Evolutionary conservation across 2,329 filamentous ascomycete species (phyloP), one percentile per base, ranked within the genome.

Genomic region (Pseudogymnoascus sp.): DNA sequence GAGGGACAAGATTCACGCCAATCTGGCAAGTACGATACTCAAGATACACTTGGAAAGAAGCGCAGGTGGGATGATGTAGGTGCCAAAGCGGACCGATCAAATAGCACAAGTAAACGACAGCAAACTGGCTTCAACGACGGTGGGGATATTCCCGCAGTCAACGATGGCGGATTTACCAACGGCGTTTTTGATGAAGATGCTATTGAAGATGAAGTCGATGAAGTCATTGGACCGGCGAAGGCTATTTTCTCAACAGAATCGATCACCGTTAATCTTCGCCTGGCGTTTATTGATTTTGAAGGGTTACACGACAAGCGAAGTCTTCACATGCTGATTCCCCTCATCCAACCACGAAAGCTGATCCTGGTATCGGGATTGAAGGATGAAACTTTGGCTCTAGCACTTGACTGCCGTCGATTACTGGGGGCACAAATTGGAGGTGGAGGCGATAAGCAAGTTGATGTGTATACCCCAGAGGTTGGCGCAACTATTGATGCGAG

Each of bases 291-390:
- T 60, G 94, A 99, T 74, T 97, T 96, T 70, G 87, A 89, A 59
- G 94, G 93, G 22, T 76, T 97, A 22, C 93, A 97, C 73, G 94
- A 97, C 71, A 92, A 92, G 72, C 89, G 93, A 66, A 96, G 91
- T 73, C 78, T 99, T 57, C 90, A 93, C 74, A 97, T 97, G 87
- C 77, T 99, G 60, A 91, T 99, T 58, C 94, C 94, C 0, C 82
- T 97, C 5, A 96, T 99, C 66, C 87, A 92, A 69, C 94, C 94
- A 5, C 87, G 93, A 60, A 99, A 99, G 73, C 81, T 99, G 59
- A 95, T 99, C 65, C 81, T 99, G n/a, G 84, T 96, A 2, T 89
- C 88, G 30, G 94, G 94, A 28, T 87, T 83, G 69, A 79, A 82
- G 64, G 83, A 87, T 16, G 94, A 99, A 72, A 97, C 93, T 0